Percentiles rank a stretch among this genome's conserved stretches.
Evolutionary conservation across 805 yeast genomes (phyloP).

Genomic region (Yamadazyma insecticola): DNA sequence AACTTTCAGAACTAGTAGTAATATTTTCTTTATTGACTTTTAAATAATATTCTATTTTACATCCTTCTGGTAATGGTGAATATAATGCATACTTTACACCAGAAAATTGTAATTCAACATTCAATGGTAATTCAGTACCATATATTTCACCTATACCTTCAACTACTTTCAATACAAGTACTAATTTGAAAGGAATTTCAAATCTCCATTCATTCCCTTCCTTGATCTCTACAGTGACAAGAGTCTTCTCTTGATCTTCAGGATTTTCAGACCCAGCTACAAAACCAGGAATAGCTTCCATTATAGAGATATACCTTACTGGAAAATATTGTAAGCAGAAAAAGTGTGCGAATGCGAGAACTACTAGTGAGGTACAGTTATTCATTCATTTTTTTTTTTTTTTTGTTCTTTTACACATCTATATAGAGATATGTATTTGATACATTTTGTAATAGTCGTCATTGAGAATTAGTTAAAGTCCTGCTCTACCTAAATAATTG

Average conservation of each 20-base stretch:
- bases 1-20: conserved; percentile 26
- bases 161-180: conserved; percentile 45
- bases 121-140: conserved; percentile 87
- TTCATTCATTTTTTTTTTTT: too few species aligned
- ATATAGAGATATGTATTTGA: too few species aligned
- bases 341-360: not conserved
- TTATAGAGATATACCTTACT: too few species aligned
- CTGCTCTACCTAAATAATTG: conserved; percentile 1
- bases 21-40: conserved; percentile 12
- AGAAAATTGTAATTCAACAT: conserved; percentile 41
- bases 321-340: too few species aligned
- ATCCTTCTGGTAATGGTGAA: conserved; percentile 55
- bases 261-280: conserved; percentile 3
- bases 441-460: too few species aligned
- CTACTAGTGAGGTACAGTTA: too few species aligned
- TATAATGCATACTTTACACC: conserved; percentile 37
- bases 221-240: conserved; percentile 21
- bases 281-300: conserved; percentile 13
- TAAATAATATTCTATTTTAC: conserved; percentile 45
- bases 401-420: too few species aligned
- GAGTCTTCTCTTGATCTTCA: conserved; percentile 6
- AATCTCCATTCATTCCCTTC: conserved; percentile 69
- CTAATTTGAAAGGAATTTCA: conserved; percentile 54
- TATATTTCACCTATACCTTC: conserved; percentile 83
- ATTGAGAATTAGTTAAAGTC: conserved; percentile 1